phyloP scores from a whole-genome alignment of 2,329 filamentous ascomycete species.

The Colletotrichum trifolii region DNA sequence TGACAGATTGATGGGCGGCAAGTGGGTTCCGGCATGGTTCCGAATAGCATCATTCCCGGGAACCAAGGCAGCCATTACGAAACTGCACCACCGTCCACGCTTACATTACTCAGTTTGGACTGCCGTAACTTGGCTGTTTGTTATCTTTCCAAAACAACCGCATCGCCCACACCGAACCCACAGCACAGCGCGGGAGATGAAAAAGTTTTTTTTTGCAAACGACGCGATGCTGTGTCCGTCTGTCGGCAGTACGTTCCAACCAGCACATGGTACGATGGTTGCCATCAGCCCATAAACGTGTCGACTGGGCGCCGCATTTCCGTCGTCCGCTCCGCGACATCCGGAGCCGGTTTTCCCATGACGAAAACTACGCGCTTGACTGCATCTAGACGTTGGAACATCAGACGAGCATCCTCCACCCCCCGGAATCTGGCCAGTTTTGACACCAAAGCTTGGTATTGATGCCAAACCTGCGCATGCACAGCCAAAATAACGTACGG shows the following conservation, averaged over 20 bases:
- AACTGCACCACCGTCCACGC: background rate
- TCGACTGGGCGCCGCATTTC: constrained; percentile 6
- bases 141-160: background rate
- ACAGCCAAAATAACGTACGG: too few species aligned
- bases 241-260: background rate
- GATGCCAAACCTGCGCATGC: too few species aligned
- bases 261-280: constrained; percentile 5
- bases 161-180: background rate
- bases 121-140: background rate
- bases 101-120: background rate
- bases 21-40: constrained; percentile 28
- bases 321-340: constrained; percentile 15
- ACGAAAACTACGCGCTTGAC: background rate
- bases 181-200: too few species aligned
- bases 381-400: background rate
- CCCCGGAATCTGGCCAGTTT: too few species aligned
- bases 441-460: too few species aligned
- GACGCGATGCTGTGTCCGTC: too few species aligned
- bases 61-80: background rate
- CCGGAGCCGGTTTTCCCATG: constrained; percentile 5
- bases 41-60: constrained; percentile 31
- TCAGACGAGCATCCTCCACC: too few species aligned
- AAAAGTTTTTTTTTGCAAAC: too few species aligned
- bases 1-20: constrained; percentile 19
- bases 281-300: constrained; percentile 18